Percentiles rank a stretch among this genome's conserved stretches.
These are phyloP conservation scores for Boletus tylopilopsis DNA, from an alignment of 768 basidiomycete genomes.

Conservation along the genomic window DNA sequence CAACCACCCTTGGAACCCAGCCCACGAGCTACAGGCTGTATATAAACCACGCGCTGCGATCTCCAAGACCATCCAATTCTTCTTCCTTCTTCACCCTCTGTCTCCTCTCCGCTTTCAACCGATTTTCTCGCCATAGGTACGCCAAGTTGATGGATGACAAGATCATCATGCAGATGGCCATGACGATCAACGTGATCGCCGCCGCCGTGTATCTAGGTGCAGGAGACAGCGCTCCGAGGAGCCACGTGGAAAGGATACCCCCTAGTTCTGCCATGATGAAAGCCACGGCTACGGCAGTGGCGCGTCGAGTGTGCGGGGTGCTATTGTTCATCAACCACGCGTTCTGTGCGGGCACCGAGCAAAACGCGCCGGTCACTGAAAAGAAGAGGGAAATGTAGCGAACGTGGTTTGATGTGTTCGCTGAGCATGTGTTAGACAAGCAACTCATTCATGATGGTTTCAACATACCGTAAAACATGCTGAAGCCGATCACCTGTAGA, in stretches of 20 bases:
- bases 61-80: conserved; percentile 44
- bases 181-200: conserved; percentile 25
- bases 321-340: conserved; percentile 65
- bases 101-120: conserved; percentile 40
- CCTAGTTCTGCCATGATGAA: conserved; percentile 56
- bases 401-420: conserved; percentile 32
- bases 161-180: conserved; percentile 29
- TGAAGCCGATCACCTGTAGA: conserved; percentile 34
- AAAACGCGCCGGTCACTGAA: conserved; percentile 48
- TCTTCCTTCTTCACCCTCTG: conserved; percentile 28
- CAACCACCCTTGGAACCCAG: neutral
- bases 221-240: conserved; percentile 47
- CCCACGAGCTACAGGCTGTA: conserved; percentile 39
- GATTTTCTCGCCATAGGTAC: conserved; percentile 44
- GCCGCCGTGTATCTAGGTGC: conserved; percentile 50
- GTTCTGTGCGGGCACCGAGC: conserved; percentile 47
- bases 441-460: neutral
- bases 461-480: conserved; percentile 1
- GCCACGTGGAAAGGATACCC: conserved; percentile 60
- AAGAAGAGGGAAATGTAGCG: conserved; percentile 58
- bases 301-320: conserved; percentile 52
- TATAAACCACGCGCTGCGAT: conserved; percentile 53
- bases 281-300: conserved; percentile 54
- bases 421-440: conserved; percentile 2
- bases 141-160: conserved; percentile 36